Evolutionary conservation across 164 flowering plant species (phyloP), one percentile per base, ranked within the genome.

Genomic region (Berberis thunbergii): DNA sequence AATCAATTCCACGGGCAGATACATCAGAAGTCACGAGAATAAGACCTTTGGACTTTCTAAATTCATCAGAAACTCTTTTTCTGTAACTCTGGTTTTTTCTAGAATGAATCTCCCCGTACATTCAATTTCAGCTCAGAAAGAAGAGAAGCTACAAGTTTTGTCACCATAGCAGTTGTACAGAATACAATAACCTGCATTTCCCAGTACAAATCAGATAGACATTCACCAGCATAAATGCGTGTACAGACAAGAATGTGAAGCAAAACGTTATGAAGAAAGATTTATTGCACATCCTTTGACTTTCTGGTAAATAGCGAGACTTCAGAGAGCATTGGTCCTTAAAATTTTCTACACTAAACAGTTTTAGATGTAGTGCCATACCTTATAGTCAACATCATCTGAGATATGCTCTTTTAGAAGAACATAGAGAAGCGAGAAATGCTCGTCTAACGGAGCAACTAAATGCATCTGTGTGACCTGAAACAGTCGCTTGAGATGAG

Each of bases 1-100:
- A 95, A 75, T 91, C 99, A 54, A 95, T 98, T 64, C 99, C 99
- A 60, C 99, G 97, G 0, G 99, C 99, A 74, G 99, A 95, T 10
- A 95, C 99, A 81, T 95, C 99, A 67, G 99, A 95, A 11, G 99
- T 91, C 59, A 91, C 99, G 59, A 95, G 96, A 69, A 95, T 88
- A 59, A 95, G 86, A 70, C 98, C 92, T 74, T 86, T 91, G 60
- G 99, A 95, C 80, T 88, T 91, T 53, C 99, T 76, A 67, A 95
- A 95, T 71, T 95, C 99, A 74, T 95, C 97, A 56, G 99, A 95
- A 60, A 95, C 79, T 73, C 81, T 78, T 46, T 96, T 89, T 74
- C 99, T 88, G 65, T 89, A 91, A 75, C 88, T 80, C 79, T 95
- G 99, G 1, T 96, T 71, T 76, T 91, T 95, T 69, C 96, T 85